Base-by-base conservation (phyloP, 2,329 filamentous ascomycete species). In the Canariomyces notabilis region DNA sequence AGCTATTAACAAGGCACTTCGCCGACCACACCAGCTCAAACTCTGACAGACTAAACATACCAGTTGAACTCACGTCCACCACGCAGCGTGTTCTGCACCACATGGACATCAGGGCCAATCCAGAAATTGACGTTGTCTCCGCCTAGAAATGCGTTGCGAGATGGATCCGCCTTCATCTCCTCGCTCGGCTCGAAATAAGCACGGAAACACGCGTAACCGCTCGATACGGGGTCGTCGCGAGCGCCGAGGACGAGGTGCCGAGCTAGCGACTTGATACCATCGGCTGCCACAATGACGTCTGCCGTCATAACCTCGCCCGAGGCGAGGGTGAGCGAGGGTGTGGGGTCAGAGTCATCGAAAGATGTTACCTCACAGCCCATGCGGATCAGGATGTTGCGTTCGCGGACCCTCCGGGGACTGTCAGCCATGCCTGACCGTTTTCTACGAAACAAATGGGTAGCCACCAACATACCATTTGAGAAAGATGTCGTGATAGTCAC, bases 121-220 rank as follows among this genome's bases (percentile, higher is more conserved):
- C 66, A 72, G 42, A 70, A 71, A 50, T 71, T 71, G 12, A 70
- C 68, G 46, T 65, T 70, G 48, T 72, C 69, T 21, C 69, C 64
- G 39, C 65, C 61, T 0, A 70, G 61, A 37, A 71, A 69, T n/a
- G 66, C 65, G 23, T 64, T 60, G 48, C 66, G 70, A 18, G 61
- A 36, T 4, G 62, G 59, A 31, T 67, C 61, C 7, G 63, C 59
- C 26, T 55, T 61, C 14, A 70, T 60, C 53, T 3, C 67, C 61
- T 14, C 64, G 62, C 44, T 40, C 4, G 50, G 47, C 23, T 45
- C 35, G 48, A 69, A 67, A 44, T 69, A 77, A 0, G 74, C 71
- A 19, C 74, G 64, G 62, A 71, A 77, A 35, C 75, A 74, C 1
- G 75, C 74, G 52, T 77, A 78, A 0, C 75, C 75, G 42, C 68